phyloP scores from a whole-genome alignment of 306 rosid genomes.

The Lathyrus aphaca region DNA sequence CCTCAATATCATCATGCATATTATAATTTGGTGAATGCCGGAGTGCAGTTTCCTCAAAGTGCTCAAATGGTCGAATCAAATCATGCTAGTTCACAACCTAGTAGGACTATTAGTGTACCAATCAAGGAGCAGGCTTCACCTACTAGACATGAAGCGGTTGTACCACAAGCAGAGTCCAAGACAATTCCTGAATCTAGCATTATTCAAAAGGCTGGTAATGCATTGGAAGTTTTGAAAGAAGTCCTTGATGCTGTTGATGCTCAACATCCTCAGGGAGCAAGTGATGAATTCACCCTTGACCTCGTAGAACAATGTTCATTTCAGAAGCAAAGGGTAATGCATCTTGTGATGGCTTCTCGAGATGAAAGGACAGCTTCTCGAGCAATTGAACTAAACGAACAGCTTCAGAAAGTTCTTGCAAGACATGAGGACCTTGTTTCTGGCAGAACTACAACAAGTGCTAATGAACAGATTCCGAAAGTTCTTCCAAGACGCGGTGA shows the following conservation, averaged over 20 bases:
- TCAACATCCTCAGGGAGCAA: background rate
- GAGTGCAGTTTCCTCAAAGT: no score
- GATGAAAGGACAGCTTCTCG: conserved; percentile 79
- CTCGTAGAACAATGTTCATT: background rate
- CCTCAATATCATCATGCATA: no score
- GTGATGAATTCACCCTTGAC: no score
- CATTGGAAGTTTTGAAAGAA: conserved; percentile 77
- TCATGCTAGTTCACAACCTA: no score
- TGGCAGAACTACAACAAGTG: conserved; percentile 54
- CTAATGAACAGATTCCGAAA: background rate
- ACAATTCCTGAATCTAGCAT: conserved; percentile 79
- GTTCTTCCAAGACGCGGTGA: conserved; percentile 4
- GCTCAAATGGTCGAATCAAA: no score
- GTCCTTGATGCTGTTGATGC: conserved; percentile 87
- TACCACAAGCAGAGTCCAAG: conserved; percentile 60
- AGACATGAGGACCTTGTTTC: conserved; percentile 85
- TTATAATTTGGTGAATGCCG: no score
- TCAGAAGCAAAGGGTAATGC: no score
- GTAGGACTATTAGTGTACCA: no score
- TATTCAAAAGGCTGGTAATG: conserved; percentile 83
- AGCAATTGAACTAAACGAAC: conserved; percentile 87
- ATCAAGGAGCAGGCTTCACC: no score
- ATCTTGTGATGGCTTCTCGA: background rate
- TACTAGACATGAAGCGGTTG: no score
- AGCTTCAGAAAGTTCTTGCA: conserved; percentile 83